Conservation (phyloP, 805 yeast species). For the Candida ipomoeae region DNA sequence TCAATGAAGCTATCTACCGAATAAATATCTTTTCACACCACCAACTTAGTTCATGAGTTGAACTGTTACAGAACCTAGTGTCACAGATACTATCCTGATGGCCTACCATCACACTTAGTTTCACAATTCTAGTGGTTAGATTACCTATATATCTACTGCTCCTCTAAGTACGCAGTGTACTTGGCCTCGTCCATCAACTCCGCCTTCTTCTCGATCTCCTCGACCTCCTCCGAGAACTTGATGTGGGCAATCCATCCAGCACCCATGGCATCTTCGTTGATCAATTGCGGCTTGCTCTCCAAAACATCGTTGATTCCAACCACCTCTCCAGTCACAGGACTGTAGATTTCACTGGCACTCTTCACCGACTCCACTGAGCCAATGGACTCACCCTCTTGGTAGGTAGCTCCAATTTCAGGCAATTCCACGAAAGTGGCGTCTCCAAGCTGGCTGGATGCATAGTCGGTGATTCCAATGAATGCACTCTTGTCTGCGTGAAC, state of each 20-base stretch:
- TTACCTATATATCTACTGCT: constrained; percentile 20
- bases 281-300: constrained; percentile 66
- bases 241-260: constrained; percentile 89
- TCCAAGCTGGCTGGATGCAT: constrained; percentile 95
- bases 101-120: too few species aligned
- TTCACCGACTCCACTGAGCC: constrained; percentile 96
- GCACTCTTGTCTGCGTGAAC: constrained; percentile 77
- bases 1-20: not conserved
- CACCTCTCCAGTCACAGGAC: constrained; percentile 79
- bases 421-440: constrained; percentile 94
- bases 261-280: constrained; percentile 89
- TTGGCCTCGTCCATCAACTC: constrained; percentile 52
- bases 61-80: too few species aligned
- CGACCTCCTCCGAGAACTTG: constrained; percentile 43
- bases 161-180: constrained; percentile 56
- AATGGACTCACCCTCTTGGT: constrained; percentile 72
- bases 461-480: constrained; percentile 85
- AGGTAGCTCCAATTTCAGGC: constrained; percentile 63
- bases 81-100: too few species aligned
- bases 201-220: constrained; percentile 29
- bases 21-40: not conserved
- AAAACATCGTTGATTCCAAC: constrained; percentile 65
- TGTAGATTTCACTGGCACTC: constrained; percentile 87
- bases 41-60: not conserved
- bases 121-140: too few species aligned